These are phyloP conservation scores for Sporothrix pseudoabietina DNA, from an alignment of 2,329 filamentous ascomycete species.

Conservation along the genomic window DNA sequence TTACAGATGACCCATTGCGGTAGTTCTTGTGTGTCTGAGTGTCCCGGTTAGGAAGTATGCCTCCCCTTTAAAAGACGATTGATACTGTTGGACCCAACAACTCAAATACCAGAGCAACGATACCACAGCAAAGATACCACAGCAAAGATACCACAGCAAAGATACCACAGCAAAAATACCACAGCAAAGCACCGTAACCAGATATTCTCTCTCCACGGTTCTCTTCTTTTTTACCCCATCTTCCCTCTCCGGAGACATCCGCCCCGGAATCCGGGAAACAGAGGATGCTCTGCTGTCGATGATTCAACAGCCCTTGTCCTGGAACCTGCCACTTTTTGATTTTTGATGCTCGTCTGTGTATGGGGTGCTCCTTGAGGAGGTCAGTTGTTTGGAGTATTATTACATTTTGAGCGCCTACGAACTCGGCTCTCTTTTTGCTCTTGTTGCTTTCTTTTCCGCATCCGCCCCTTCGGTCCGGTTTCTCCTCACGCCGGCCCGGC, in stretches of 20 bases:
- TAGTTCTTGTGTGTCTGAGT: neutral
- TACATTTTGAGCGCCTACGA: neutral
- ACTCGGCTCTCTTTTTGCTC: neutral
- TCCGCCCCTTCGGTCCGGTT: constrained; percentile 5
- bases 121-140: neutral
- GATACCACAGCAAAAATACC: constrained; percentile 4
- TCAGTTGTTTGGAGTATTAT: neutral
- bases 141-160: neutral
- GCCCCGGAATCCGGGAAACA: neutral
- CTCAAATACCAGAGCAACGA: neutral
- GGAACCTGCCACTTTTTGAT: neutral
- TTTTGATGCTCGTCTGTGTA: neutral
- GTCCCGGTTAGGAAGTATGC: neutral
- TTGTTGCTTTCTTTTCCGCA: neutral
- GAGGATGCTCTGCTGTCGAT: constrained; percentile 22
- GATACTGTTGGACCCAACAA: neutral
- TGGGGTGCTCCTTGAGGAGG: neutral
- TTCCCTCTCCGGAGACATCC: constrained; percentile 1
- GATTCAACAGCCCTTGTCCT: constrained; percentile 23
- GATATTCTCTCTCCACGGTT: neutral
- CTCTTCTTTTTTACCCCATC: neutral
- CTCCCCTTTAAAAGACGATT: neutral
- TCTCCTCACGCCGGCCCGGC: constrained; percentile 1
- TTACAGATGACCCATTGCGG: constrained; percentile 17
- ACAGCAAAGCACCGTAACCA: neutral